A percentile compares a stretch with the other conserved stretches of the same genome.
phyloP scores from a whole-genome alignment of 1,284 basidiomycete genomes.

The Fomitopsis schrenkii region DNA sequence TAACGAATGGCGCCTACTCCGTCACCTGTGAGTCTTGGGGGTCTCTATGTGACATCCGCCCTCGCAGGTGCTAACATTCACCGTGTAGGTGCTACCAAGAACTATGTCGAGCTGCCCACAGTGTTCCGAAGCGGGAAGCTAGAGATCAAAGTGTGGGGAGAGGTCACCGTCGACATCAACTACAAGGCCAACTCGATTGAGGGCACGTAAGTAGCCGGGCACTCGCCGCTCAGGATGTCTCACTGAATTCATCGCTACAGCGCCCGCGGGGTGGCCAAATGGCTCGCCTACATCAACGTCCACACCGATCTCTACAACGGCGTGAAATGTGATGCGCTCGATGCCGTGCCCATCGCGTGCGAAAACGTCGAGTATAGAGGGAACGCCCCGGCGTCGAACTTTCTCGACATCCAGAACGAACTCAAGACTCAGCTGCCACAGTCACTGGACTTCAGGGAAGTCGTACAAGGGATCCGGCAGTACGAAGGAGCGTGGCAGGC shows the following conservation, averaged over 20 bases:
- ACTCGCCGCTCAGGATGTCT: neutral
- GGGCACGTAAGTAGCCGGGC: constrained; percentile 16
- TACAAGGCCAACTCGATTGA: constrained; percentile 12
- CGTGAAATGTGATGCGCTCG: constrained; percentile 14
- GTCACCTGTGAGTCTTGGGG: constrained; percentile 20
- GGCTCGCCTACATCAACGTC: constrained; percentile 17
- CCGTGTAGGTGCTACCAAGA: constrained; percentile 25
- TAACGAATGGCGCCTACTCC: constrained; percentile 18
- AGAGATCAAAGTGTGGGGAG: constrained; percentile 25
- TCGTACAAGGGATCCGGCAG: constrained; percentile 5
- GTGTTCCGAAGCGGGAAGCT: constrained; percentile 19
- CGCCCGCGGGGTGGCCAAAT: constrained; percentile 16
- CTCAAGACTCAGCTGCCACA: constrained; percentile 4
- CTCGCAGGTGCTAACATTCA: neutral
- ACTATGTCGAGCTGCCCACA: constrained; percentile 26
- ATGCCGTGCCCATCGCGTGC: constrained; percentile 16
- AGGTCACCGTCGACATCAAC: constrained; percentile 21
- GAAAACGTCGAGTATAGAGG: constrained; percentile 8
- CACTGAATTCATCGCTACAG: constrained; percentile 3
- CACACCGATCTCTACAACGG: constrained; percentile 9
- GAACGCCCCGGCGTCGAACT: neutral
- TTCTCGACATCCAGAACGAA: neutral
- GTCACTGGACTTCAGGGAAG: constrained; percentile 5
- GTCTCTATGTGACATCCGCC: neutral
- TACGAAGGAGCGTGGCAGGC: constrained; percentile 11